These are phyloP conservation scores for Zygotorulaspora mrakii DNA, from an alignment of 1,139 yeast genomes.

Conservation along the genomic window DNA sequence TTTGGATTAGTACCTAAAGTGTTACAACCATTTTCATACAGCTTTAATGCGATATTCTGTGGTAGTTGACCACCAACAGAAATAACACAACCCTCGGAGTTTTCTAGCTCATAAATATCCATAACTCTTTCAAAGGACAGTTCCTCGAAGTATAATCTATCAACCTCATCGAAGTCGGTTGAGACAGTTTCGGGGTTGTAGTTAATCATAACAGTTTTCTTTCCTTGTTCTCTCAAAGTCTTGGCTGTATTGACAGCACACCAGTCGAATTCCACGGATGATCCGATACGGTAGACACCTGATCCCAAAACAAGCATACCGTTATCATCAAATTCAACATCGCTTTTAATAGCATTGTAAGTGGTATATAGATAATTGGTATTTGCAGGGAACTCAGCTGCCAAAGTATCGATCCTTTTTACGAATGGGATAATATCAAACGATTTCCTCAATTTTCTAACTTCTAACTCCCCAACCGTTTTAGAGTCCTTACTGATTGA, in stretches of 20 bases:
- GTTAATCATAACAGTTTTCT: conserved; percentile 91
- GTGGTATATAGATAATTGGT: conserved; percentile 96
- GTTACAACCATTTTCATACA: conserved; percentile 80
- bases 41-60: conserved; percentile 85
- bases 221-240: conserved; percentile 82
- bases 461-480: conserved; percentile 57
- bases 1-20: conserved; percentile 92
- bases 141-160: conserved; percentile 93
- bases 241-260: conserved; percentile 98
- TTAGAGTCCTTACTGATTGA: conserved; percentile 52
- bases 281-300: conserved; percentile 97
- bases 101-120: conserved; percentile 93
- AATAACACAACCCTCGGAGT: conserved; percentile 85
- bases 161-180: conserved; percentile 97
- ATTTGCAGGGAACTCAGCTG: conserved; percentile 97
- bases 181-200: conserved; percentile 98
- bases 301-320: conserved; percentile 96
- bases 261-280: conserved; percentile 99
- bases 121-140: conserved; percentile 91
- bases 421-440: conserved; percentile 87
- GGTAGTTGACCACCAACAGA: conserved; percentile 98
- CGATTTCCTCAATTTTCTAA: conserved; percentile 72
- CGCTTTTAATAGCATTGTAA: conserved; percentile 85
- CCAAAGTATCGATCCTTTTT: conserved; percentile 93
- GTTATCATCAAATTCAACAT: conserved; percentile 78